These are phyloP conservation scores for Diaporthe sp. DNA, from an alignment of 2,329 filamentous ascomycete species.

Conservation along the genomic window DNA sequence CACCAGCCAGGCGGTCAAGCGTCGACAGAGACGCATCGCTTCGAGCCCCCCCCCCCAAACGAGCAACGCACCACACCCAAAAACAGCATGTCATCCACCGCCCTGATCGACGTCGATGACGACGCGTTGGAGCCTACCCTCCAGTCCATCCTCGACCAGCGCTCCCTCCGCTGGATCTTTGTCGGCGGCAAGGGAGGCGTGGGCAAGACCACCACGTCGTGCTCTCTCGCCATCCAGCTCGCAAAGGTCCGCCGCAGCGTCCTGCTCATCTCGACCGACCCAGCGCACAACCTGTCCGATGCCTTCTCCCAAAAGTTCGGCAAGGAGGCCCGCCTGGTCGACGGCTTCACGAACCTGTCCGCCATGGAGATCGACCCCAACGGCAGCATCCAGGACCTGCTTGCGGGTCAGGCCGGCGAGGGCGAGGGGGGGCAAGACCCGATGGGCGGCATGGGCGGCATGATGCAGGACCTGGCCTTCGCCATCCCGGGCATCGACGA, in stretches of 20 bases:
- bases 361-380: slow-evolving; percentile 99
- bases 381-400: slow-evolving; percentile 94
- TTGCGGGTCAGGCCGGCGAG: slow-evolving; percentile 80
- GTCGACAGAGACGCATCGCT: slow-evolving; percentile 14
- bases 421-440: slow-evolving; percentile 68
- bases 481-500: slow-evolving; percentile 98
- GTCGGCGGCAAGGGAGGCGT: slow-evolving; percentile 98
- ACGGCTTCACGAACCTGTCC: slow-evolving; percentile 92
- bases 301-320: slow-evolving; percentile 99
- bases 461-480: slow-evolving; percentile 99
- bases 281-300: slow-evolving; percentile 97
- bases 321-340: slow-evolving; percentile 93
- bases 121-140: slow-evolving; percentile 91
- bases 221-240: slow-evolving; percentile 97
- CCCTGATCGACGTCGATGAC: slow-evolving; percentile 68
- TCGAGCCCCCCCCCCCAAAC: not conserved
- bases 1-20: slow-evolving; percentile 1
- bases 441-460: slow-evolving; percentile 82
- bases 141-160: slow-evolving; percentile 94
- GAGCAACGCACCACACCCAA: slow-evolving; percentile 6
- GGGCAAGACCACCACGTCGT: slow-evolving; percentile 99
- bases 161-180: slow-evolving; percentile 97
- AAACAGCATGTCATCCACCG: slow-evolving; percentile 49
- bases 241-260: slow-evolving; percentile 95
- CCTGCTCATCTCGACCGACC: slow-evolving; percentile 97